Evolutionary conservation across 192 early-diverging fungal genomes (phyloP).

Genomic region (Coemansia sp.): DNA sequence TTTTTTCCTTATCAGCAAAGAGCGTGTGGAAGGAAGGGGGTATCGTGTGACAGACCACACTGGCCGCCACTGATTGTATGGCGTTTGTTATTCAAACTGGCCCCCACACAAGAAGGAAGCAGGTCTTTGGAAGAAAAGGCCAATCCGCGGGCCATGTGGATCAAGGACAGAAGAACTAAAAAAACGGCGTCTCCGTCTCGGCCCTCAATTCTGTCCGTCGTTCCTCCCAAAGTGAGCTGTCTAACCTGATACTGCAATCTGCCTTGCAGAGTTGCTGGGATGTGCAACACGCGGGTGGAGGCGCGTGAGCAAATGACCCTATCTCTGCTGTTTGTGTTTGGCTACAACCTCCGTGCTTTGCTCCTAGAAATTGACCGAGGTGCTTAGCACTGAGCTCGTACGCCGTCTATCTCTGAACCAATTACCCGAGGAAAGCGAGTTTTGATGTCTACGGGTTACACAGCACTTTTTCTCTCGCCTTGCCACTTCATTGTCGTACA

Average conservation of each 20-base stretch:
- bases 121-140: neutral
- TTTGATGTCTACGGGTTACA: neutral
- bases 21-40: neutral
- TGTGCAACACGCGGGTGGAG: neutral
- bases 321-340: neutral
- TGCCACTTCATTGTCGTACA: no score
- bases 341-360: neutral
- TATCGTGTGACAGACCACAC: conserved; percentile 1
- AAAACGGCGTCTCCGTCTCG: neutral
- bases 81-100: neutral
- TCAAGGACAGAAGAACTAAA: neutral
- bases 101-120: neutral
- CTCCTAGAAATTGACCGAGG: neutral
- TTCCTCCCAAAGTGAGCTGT: neutral
- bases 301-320: neutral
- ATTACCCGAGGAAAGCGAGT: neutral
- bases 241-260: neutral
- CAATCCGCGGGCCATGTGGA: neutral
- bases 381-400: neutral
- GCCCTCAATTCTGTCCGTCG: no score
- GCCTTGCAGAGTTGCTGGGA: neutral
- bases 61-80: neutral
- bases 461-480: neutral
- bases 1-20: neutral
- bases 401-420: neutral